phyloP scores from a whole-genome alignment of 495 filamentous ascomycete genomes.

The Xylaria longipes region DNA sequence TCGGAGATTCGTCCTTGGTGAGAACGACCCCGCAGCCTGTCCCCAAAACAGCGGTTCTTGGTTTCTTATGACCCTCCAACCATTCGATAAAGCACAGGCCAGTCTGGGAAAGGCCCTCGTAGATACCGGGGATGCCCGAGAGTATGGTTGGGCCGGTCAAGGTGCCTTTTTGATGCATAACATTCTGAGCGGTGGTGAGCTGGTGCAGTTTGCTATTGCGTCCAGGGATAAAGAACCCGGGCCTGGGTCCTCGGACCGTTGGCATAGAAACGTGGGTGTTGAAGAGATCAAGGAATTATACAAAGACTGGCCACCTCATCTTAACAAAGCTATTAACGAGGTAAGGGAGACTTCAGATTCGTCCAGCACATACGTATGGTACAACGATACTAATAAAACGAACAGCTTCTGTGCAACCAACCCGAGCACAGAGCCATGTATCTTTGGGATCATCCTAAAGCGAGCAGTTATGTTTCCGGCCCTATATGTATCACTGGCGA shows the following conservation, averaged over 20 bases:
- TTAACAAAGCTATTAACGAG: conserved; percentile 26
- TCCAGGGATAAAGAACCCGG: conserved; percentile 24
- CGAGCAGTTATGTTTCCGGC: conserved; percentile 33
- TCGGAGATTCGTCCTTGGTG: conserved; percentile 32
- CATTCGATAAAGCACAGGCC: conserved; percentile 25
- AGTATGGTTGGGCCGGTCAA: conserved; percentile 28
- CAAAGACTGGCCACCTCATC: conserved; percentile 21
- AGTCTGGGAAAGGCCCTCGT: conserved; percentile 27
- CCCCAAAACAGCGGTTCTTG: conserved; percentile 28
- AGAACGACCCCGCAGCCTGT: conserved; percentile 19
- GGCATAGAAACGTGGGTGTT: conserved; percentile 19
- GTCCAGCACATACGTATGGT: too few species aligned
- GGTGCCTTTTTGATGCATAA: conserved; percentile 26
- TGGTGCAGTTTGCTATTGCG: conserved; percentile 30
- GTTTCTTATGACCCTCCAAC: conserved; percentile 29
- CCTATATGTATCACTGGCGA: conserved; percentile 48
- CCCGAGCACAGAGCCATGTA: conserved; percentile 24
- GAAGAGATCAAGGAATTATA: conserved; percentile 31
- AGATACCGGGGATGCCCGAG: conserved; percentile 23
- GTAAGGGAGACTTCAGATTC: too few species aligned
- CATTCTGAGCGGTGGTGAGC: conserved; percentile 23
- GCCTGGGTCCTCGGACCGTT: conserved; percentile 18
- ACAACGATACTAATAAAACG: neutral
- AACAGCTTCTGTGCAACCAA: conserved; percentile 10
- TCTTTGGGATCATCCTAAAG: conserved; percentile 30